Conservation (phyloP, 495 filamentous ascomycete genomes). For the Endocarpon pusillum region DNA sequence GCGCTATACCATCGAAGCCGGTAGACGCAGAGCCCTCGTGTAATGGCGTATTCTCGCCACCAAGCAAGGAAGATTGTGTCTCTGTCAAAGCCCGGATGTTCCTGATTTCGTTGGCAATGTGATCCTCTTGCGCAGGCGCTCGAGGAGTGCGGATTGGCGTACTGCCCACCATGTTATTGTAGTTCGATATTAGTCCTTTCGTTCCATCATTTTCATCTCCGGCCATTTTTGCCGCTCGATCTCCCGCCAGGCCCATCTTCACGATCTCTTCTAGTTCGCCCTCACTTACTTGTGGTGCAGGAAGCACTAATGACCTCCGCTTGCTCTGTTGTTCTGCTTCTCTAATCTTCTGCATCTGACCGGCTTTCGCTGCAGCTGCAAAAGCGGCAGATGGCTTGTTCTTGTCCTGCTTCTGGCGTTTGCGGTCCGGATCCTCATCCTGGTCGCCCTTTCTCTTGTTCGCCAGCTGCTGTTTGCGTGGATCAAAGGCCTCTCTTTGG, state of each 20-base stretch:
- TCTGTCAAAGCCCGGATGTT: constrained; percentile 88
- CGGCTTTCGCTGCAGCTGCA: constrained; percentile 84
- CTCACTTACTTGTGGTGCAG: constrained; percentile 80
- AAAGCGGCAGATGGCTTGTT: constrained; percentile 52
- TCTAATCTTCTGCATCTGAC: constrained; percentile 86
- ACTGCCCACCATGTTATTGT: constrained; percentile 58
- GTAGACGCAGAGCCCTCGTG: constrained; percentile 68
- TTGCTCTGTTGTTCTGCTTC: constrained; percentile 96
- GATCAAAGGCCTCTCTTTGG: constrained; percentile 78
- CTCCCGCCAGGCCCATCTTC: constrained; percentile 93
- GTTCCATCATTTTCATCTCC: constrained; percentile 71
- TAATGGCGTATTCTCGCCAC: constrained; percentile 83
- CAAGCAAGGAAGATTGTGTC: constrained; percentile 87
- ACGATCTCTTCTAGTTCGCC: constrained; percentile 92
- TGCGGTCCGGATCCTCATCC: constrained; percentile 65
- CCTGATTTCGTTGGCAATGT: constrained; percentile 87
- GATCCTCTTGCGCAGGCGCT: constrained; percentile 82
- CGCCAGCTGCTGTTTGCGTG: constrained; percentile 85
- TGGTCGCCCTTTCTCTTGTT: constrained; percentile 88
- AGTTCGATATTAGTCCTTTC: constrained; percentile 70
- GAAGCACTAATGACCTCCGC: constrained; percentile 59
- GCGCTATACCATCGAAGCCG: constrained; percentile 73
- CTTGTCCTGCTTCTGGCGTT: constrained; percentile 78
- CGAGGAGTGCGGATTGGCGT: constrained; percentile 84
- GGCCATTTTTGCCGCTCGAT: constrained; percentile 63